phyloP scores from a whole-genome alignment of 2,329 filamentous ascomycete genomes.

The Macrophomina tecta region DNA sequence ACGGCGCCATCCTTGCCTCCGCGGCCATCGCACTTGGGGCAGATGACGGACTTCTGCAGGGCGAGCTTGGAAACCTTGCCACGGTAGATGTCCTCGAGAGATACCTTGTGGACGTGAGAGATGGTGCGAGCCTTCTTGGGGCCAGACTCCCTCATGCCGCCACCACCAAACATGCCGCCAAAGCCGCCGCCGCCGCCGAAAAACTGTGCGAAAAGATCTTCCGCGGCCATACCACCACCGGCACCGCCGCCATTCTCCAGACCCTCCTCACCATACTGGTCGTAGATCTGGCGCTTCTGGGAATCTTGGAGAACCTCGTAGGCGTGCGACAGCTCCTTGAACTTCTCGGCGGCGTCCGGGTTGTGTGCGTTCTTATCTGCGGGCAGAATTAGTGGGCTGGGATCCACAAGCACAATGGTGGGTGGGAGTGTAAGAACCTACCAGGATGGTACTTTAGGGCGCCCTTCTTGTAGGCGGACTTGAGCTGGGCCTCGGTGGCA shows the following conservation, averaged over 20 bases:
- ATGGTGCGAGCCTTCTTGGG: constrained; percentile 94
- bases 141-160: constrained; percentile 78
- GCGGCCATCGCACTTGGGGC: constrained; percentile 88
- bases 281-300: constrained; percentile 90
- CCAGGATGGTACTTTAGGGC: constrained; percentile 86
- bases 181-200: constrained; percentile 77
- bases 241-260: constrained; percentile 80
- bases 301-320: constrained; percentile 94
- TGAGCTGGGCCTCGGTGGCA: constrained; percentile 84
- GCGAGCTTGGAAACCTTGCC: constrained; percentile 98
- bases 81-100: constrained; percentile 95
- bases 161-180: constrained; percentile 69
- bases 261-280: constrained; percentile 97
- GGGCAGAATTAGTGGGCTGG: constrained; percentile 31
- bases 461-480: constrained; percentile 85
- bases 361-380: constrained; percentile 96
- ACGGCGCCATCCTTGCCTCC: constrained; percentile 99
- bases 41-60: constrained; percentile 96
- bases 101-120: constrained; percentile 97
- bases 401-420: constrained; percentile 30
- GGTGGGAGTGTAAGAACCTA: constrained; percentile 50
- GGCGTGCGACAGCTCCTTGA: constrained; percentile 95
- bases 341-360: constrained; percentile 92
- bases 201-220: constrained; percentile 97
- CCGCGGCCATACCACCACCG: constrained; percentile 86